Conservation (phyloP, 1,139 yeast genomes). For the Saccharomyces hybrid region DNA sequence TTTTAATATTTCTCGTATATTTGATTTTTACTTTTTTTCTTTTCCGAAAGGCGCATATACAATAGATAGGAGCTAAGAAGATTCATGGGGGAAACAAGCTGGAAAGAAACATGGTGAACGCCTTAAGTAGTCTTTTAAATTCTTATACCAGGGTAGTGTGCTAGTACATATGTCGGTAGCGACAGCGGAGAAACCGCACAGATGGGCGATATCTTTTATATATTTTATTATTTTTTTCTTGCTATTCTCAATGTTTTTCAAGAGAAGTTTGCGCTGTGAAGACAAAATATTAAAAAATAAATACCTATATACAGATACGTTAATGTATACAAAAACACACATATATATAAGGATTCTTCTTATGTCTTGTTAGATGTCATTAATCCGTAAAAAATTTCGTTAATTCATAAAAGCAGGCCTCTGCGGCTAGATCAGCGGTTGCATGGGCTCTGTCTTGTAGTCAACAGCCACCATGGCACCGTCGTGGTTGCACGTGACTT, state of each 20-base stretch:
- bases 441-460: slow-evolving; percentile 38
- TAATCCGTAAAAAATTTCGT: not conserved
- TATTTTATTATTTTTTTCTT: not conserved
- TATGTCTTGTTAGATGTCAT: not conserved
- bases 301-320: not conserved
- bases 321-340: not conserved
- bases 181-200: not conserved
- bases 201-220: too few species aligned
- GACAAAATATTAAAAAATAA: not conserved
- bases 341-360: not conserved
- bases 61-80: too few species aligned
- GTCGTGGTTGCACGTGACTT: slow-evolving; percentile 51
- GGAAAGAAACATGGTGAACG: too few species aligned
- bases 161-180: not conserved
- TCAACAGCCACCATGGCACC: slow-evolving; percentile 56
- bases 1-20: not conserved
- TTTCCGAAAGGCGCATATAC: too few species aligned
- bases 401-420: not conserved
- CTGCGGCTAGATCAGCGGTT: not conserved
- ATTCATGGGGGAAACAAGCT: too few species aligned
- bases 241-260: not conserved
- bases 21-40: too few species aligned
- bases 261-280: not conserved
- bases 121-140: too few species aligned
- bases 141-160: too few species aligned